Evolutionary conservation across 2,329 filamentous ascomycete species (phyloP), one percentile per base, ranked within the genome.

Genomic region (Penicillium griseofulvum): DNA sequence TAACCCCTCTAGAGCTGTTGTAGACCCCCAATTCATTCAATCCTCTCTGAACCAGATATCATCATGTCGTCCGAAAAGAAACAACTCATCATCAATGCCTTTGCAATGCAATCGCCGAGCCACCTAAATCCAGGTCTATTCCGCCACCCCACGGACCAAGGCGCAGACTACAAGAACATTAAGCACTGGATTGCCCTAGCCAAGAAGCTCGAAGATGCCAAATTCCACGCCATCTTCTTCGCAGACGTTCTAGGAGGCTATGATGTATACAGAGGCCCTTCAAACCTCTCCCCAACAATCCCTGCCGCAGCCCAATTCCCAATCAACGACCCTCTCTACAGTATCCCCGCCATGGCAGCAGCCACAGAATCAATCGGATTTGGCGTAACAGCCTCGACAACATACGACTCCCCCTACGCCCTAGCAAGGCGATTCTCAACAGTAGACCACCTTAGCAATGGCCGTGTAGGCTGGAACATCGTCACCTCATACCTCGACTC

Each of bases 361-460:
- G 75, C 72, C 3, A 79, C 79, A 0, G 73, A 78, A 57, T 75
- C 72, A 19, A 68, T 81, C 52, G 71, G 78, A 0, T 78, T 83
- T 4, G 81, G 79, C 0, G 78, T 81, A 1, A 83, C 81, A 0
- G 81, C 80, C 0, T 81, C 78, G 0, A 82, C 80, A 0, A 83
- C 81, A 0, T 83, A 82, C 49, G 80, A 83, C 22, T 73, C 80
- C 47, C 80, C 81, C 5, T 83, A 82, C 43, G 80, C 82, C 46
- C 74, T 83, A 9, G 81, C 81, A 1, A 73, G 81, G 2, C 78
- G 80, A 2, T 81, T 83, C 51, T 81, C 80, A 1, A 81, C 79
- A 0, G 70, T 83, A 3, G 81, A 83, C 54, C 80, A 83, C 55
- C 66, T 83, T 5, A 80, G 74, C 44, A 70, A 74, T 33, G 80